These are phyloP conservation scores for Pelagophyceae sp. DNA, from an alignment of 352 stramenopile genomes.

Conservation along the genomic window DNA sequence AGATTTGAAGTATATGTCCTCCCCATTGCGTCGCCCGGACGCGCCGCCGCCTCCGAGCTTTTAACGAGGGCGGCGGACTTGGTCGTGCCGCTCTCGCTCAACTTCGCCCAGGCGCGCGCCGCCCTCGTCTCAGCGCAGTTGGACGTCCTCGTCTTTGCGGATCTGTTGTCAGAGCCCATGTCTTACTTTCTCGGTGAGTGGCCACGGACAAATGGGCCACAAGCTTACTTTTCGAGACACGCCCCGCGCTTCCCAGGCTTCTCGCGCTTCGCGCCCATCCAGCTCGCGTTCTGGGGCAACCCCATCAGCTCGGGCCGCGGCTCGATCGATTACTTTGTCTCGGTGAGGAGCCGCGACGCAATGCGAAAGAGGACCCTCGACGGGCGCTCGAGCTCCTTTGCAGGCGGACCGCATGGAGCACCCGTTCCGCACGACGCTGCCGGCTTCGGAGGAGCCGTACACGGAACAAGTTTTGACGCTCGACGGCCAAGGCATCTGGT, in stretches of 20 bases:
- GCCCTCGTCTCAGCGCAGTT: constrained; percentile 29
- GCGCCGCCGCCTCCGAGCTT: constrained; percentile 17
- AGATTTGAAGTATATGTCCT: constrained; percentile 34
- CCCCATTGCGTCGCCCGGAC: constrained; percentile 25
- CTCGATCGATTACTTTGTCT: constrained; percentile 60
- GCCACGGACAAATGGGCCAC: no score
- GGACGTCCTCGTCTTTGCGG: constrained; percentile 50
- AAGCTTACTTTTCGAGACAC: no score
- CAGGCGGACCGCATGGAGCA: constrained; percentile 5
- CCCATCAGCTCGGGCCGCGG: constrained; percentile 46
- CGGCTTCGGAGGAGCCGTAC: constrained; percentile 30
- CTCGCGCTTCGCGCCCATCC: constrained; percentile 44
- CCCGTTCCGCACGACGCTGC: constrained; percentile 29
- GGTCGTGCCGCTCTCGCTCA: constrained; percentile 30
- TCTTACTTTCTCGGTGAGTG: constrained; percentile 46
- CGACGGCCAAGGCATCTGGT: constrained; percentile 52
- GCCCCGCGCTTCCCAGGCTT: no score
- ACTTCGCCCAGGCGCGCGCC: constrained; percentile 20
- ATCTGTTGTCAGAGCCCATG: constrained; percentile 47
- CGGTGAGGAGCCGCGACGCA: no score
- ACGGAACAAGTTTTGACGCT: constrained; percentile 53
- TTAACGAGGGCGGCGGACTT: constrained; percentile 35
- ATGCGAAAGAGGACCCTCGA: no score
- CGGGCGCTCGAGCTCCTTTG: not conserved
- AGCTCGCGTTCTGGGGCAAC: constrained; percentile 60